Evolutionary conservation across 129 eudicot species (phyloP), one percentile per base, ranked within the genome.

Genomic region (Erigeron canadensis): DNA sequence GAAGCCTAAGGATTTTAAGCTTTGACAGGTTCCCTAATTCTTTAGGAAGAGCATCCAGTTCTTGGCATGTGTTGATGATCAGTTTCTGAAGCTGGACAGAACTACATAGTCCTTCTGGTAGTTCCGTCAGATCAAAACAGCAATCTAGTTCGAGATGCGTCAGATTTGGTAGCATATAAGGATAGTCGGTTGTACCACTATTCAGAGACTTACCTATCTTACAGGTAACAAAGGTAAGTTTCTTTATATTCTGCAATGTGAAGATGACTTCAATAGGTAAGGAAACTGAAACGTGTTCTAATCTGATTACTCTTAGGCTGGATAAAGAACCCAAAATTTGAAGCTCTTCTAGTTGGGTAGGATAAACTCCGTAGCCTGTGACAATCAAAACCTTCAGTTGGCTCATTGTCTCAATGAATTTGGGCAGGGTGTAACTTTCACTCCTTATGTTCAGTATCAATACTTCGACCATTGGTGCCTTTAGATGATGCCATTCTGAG

Each of bases 31-130:
- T 73, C 5, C 79, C 78, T 39, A 79, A 22, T 18, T 55, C 83
- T 4, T 73, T 18, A 2, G 83, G 86, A 59, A 85, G 86, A 51
- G 62, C 70, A 21, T 43, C 39, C 21, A 85, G 73, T 79, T 76
- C 90, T 18, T 79, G 86, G 46, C 90, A 85, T 19, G 76, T 53
- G 38, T 78, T 79, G 64, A 82, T 76, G 79, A 75, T 82, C 23
- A 85, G 74, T 57, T 82, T 85, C 68, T 73, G 46, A 28, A 85
- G 79, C 59, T 44, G 57, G 21, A 12, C 8, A 23, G 82, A 39
- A 17, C 46, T 43, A 69, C 90, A 73, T 12, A 82, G 28, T 8
- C 56, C 77, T 11, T 34, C 39, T n/a, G 84, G 90, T 5, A 82
- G 42, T 65, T 82, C 53, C 10, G 51, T 80, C 18, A 85, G 64